Evolutionary conservation across 2,329 filamentous ascomycete genomes (phyloP).

Genomic region (Pseudocercospora ulei): DNA sequence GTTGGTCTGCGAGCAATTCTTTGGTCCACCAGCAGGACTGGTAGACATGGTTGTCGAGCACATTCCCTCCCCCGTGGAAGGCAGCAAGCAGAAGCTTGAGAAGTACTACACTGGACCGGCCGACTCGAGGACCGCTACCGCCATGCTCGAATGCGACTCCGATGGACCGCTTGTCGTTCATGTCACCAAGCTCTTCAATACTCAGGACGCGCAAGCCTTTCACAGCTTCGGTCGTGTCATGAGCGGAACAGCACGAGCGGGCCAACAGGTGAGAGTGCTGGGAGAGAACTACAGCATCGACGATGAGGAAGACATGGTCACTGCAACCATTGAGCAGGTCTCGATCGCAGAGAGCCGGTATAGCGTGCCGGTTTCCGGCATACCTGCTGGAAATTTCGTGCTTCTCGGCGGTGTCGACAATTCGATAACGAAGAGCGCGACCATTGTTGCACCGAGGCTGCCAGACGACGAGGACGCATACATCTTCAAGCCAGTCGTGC

Average conservation of each 20-base stretch:
- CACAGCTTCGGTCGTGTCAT: constrained; percentile 82
- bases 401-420: constrained; percentile 91
- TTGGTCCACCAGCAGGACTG: constrained; percentile 78
- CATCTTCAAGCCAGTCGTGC: constrained; percentile 84
- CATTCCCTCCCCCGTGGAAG: constrained; percentile 74
- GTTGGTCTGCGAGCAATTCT: constrained; percentile 89
- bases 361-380: constrained; percentile 79
- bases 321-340: constrained; percentile 72
- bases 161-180: constrained; percentile 88
- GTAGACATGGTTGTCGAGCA: constrained; percentile 92
- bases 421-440: constrained; percentile 95
- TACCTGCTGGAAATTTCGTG: constrained; percentile 89
- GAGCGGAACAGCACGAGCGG: constrained; percentile 78
- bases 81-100: constrained; percentile 65
- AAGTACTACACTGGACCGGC: constrained; percentile 85
- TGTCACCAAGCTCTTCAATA: constrained; percentile 86
- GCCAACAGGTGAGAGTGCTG: constrained; percentile 75
- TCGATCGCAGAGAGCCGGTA: constrained; percentile 90
- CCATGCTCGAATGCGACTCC: constrained; percentile 74
- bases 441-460: constrained; percentile 68
- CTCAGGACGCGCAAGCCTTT: constrained; percentile 81
- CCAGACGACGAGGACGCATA: constrained; percentile 85
- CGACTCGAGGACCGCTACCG: constrained; percentile 67
- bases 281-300: constrained; percentile 94
- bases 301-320: constrained; percentile 94